Conservation (phyloP, 202 grass and related monocot species). For the Zoysia matrella region DNA sequence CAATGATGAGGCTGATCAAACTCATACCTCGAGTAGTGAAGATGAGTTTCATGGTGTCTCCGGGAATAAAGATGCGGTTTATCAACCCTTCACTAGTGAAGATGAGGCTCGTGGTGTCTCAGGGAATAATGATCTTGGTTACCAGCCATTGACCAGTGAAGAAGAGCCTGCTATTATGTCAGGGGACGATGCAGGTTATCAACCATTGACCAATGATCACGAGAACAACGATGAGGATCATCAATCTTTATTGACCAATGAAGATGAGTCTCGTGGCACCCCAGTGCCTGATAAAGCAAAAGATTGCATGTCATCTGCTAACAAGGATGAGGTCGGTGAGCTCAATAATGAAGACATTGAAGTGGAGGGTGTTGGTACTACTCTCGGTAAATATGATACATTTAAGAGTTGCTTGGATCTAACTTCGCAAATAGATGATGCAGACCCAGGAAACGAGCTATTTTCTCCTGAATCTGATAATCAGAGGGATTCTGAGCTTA, state of each 20-base stretch:
- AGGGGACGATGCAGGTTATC: slow-evolving; percentile 19
- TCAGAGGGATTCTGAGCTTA: slow-evolving; percentile 49
- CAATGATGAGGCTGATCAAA: slow-evolving; percentile 25
- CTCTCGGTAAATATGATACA: slow-evolving; percentile 68
- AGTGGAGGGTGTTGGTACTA: slow-evolving; percentile 37
- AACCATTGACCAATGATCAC: slow-evolving; percentile 39
- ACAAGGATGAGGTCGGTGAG: slow-evolving; percentile 37
- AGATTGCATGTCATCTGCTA: slow-evolving; percentile 7
- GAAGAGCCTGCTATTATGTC: background rate
- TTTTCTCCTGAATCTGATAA: slow-evolving; percentile 58
- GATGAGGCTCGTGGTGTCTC: slow-evolving; percentile 30
- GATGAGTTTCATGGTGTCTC: slow-evolving; percentile 27
- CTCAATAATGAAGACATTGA: slow-evolving; percentile 24
- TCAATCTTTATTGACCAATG: slow-evolving; percentile 29
- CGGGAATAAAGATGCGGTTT: slow-evolving; percentile 24
- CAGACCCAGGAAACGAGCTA: slow-evolving; percentile 53
- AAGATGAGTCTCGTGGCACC: slow-evolving; percentile 40
- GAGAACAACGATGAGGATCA: slow-evolving; percentile 7
- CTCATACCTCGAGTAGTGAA: slow-evolving; percentile 7
- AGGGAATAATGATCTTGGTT: slow-evolving; percentile 10
- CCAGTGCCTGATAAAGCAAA: slow-evolving; percentile 37
- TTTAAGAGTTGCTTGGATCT: slow-evolving; percentile 96
- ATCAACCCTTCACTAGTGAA: slow-evolving; percentile 29
- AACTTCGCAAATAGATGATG: slow-evolving; percentile 55
- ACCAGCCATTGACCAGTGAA: slow-evolving; percentile 8